Evolutionary conservation across 495 filamentous ascomycete genomes (phyloP).

Genomic region (Penicillium silybi): DNA sequence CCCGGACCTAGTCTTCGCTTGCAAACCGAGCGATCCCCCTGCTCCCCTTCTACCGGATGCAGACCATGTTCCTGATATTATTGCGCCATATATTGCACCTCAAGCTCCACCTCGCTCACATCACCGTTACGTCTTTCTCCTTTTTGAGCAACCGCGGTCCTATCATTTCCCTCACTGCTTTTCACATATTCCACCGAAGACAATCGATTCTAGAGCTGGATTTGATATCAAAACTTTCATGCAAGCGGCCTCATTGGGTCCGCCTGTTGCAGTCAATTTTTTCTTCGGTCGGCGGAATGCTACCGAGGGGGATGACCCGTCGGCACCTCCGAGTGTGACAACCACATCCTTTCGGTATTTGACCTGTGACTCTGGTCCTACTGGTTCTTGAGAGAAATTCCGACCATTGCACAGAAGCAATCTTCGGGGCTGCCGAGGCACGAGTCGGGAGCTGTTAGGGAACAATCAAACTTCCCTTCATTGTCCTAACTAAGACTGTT

Average conservation of each 20-base stretch:
- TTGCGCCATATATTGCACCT: constrained; percentile 32
- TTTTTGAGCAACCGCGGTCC: constrained; percentile 28
- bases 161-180: constrained; percentile 33
- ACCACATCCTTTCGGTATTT: constrained; percentile 22
- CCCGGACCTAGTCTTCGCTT: constrained; percentile 17
- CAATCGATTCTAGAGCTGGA: constrained; percentile 20
- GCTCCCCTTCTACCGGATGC: not conserved
- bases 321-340: constrained; percentile 13
- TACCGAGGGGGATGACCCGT: not conserved
- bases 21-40: not conserved
- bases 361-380: constrained; percentile 9
- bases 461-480: not conserved
- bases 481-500: not conserved
- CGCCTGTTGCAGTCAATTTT: constrained; percentile 34
- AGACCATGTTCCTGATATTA: not conserved
- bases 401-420: not conserved
- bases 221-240: constrained; percentile 33
- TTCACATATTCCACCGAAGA: constrained; percentile 22
- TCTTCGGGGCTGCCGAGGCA: not conserved
- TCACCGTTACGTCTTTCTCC: constrained; percentile 37
- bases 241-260: constrained; percentile 20
- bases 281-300: constrained; percentile 28
- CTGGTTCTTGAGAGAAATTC: not conserved
- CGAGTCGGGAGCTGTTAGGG: not conserved
- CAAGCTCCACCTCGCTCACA: constrained; percentile 28